Percentiles rank a stretch among this genome's conserved stretches.
These are phyloP conservation scores for Ceratocystis cacaofunesta DNA, from an alignment of 2,329 filamentous ascomycete species.

Conservation along the genomic window DNA sequence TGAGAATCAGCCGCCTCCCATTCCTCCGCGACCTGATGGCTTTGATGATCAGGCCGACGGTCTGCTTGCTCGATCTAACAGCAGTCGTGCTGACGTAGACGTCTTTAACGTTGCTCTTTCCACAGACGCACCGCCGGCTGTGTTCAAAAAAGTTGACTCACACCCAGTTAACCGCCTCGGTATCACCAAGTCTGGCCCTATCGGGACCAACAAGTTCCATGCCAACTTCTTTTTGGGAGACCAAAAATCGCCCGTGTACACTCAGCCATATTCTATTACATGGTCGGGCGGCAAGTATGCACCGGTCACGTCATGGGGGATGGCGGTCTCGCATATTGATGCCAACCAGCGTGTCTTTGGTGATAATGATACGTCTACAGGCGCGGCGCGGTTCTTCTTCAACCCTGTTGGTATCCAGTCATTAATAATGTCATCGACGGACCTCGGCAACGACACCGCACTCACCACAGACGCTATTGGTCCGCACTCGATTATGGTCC, in stretches of 20 bases:
- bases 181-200: constrained; percentile 33
- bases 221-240: constrained; percentile 64
- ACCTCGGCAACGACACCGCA: constrained; percentile 46
- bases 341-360: constrained; percentile 53
- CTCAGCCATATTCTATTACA: constrained; percentile 57
- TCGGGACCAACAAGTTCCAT: constrained; percentile 70
- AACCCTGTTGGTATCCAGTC: constrained; percentile 75
- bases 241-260: constrained; percentile 55
- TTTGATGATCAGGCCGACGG: background rate
- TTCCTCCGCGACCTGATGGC: constrained; percentile 12
- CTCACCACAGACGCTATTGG: constrained; percentile 40
- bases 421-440: constrained; percentile 61
- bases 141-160: constrained; percentile 34
- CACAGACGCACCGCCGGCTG: constrained; percentile 34
- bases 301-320: constrained; percentile 31
- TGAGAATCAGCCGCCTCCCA: constrained; percentile 16
- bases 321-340: constrained; percentile 63
- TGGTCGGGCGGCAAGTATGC: constrained; percentile 51
- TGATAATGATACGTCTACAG: constrained; percentile 36
- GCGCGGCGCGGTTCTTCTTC: constrained; percentile 56
- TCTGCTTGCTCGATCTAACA: constrained; percentile 1
- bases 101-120: constrained; percentile 44
- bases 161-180: constrained; percentile 44
- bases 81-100: constrained; percentile 25
- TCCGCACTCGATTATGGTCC: constrained; percentile 50